Base-by-base conservation (phyloP, 352 stramenopile genomes). In the Pythium aphanidermatum region DNA sequence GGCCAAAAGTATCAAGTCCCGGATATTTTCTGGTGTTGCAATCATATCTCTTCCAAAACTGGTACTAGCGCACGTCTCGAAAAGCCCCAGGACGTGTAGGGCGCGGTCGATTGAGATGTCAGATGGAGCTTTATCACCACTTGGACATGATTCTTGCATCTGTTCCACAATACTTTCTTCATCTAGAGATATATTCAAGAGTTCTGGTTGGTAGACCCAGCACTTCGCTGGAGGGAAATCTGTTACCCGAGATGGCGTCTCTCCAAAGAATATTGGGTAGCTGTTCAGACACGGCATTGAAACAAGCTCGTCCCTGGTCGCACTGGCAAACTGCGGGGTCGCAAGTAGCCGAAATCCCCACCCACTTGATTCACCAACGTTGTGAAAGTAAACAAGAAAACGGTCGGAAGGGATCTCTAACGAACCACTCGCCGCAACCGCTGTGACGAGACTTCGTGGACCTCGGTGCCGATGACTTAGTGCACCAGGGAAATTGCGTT, bases 301-400 rank as follows among this genome's bases (percentile, higher is more conserved):
- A 5, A 21, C 30, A 2, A 13, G 6, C 13, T 39, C 28, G 19
- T 39, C 33, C 6, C 28, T 44, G 3, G 30, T 33, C 16, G 52
- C 20, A 13, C 41, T 63, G 8, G 34, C 28, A 20, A 79, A 86
- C 27, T 82, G 52, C 0, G 79, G 71, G 2, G 66, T 72, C 8
- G 70, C 75, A 3, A 83, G 34, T 9, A 88, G 53, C 3, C 79
- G 69, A 46, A 88, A 87, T 21, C 78, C 79, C 79, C 79, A 92
- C 6, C 62, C 60, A n/a, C 58, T 67, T 2, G 74, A 69, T 5
- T 54, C 60, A 5, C 60, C 64, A 44, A 73, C 68, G 19, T 80
- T 79, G 29, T 79, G 76, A 29, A 90, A 83, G 42, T 88, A 85
- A 10, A 91, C 69, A 30, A 89, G 52, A 58, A 87, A 86, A 3